A percentile compares a stretch with the other conserved stretches of the same genome.
phyloP scores from a whole-genome alignment of 441 rosid genomes.

The Eutrema salsugineum region DNA sequence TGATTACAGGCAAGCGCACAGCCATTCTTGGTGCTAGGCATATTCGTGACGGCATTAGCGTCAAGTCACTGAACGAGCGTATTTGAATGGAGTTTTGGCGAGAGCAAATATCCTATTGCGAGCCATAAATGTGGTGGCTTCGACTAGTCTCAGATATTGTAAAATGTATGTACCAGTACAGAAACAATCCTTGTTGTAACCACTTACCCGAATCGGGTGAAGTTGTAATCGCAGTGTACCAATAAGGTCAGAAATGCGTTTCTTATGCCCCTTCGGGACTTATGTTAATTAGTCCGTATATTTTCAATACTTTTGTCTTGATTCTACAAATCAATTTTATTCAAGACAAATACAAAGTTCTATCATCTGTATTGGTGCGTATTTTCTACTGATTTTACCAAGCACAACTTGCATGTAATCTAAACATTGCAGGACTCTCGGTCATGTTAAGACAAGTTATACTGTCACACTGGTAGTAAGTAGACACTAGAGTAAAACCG shows the following conservation, averaged over 20 bases:
- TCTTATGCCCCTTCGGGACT: background rate
- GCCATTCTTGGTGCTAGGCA: conserved; percentile 88
- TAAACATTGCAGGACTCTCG: background rate
- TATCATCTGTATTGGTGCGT: too few species aligned
- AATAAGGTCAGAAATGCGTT: background rate
- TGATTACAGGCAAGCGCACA: conserved; percentile 86
- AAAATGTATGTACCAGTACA: background rate
- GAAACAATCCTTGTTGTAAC: conserved; percentile 1
- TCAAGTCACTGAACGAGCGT: conserved; percentile 56
- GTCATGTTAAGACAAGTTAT: background rate
- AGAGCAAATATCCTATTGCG: background rate
- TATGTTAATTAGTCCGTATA: background rate
- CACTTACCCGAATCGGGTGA: background rate
- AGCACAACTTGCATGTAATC: background rate
- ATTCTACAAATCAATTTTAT: background rate
- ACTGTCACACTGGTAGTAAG: background rate
- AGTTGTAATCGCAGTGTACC: background rate
- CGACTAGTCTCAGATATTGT: background rate
- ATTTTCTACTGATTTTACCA: background rate
- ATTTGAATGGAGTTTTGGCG: background rate
- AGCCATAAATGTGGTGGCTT: background rate
- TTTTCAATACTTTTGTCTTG: background rate
- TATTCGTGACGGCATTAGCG: conserved; percentile 90
- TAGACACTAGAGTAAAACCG: background rate
- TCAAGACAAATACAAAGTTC: background rate